These are phyloP conservation scores for Rhododendron molle DNA, from an alignment of 148 eudicot genomes.

Conservation along the genomic window DNA sequence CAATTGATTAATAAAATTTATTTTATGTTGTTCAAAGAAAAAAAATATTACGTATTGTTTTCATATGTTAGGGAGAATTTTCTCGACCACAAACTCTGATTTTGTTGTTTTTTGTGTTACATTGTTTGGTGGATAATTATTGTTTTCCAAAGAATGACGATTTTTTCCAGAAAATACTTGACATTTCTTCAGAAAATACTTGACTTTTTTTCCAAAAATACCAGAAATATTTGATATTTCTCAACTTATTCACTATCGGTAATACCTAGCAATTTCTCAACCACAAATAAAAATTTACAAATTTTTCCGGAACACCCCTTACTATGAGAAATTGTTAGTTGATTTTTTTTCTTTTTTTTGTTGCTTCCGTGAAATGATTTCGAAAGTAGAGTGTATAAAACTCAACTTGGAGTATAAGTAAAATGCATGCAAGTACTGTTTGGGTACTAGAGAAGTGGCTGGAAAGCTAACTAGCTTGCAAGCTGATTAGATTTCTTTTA, in stretches of 20 bases:
- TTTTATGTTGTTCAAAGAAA: too few relatives aligned
- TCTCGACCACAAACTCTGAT: not conserved
- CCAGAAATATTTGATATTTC: too few relatives aligned
- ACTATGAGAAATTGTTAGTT: not conserved
- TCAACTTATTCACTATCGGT: too few relatives aligned
- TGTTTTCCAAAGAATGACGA: not conserved
- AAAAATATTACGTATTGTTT: not conserved
- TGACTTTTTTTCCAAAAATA: too few relatives aligned
- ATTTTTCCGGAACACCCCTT: too few relatives aligned
- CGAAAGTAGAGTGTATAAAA: too few relatives aligned
- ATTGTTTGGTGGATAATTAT: not conserved
- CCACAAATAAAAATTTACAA: too few relatives aligned
- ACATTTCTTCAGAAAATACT: too few relatives aligned
- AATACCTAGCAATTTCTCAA: too few relatives aligned
- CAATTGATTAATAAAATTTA: not conserved
- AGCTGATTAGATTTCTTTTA: slow-evolving; percentile 12
- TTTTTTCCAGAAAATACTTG: too few relatives aligned
- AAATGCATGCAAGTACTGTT: not conserved
- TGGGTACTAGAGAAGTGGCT: not conserved
- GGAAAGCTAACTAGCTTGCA: slow-evolving; percentile 7
- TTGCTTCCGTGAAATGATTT: too few relatives aligned
- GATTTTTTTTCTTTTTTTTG: not conserved
- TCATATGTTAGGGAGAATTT: not conserved
- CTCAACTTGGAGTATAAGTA: not conserved
- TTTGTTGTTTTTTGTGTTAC: not conserved